phyloP scores from a whole-genome alignment of 768 basidiomycete genomes.

The Tulasnella sp. region DNA sequence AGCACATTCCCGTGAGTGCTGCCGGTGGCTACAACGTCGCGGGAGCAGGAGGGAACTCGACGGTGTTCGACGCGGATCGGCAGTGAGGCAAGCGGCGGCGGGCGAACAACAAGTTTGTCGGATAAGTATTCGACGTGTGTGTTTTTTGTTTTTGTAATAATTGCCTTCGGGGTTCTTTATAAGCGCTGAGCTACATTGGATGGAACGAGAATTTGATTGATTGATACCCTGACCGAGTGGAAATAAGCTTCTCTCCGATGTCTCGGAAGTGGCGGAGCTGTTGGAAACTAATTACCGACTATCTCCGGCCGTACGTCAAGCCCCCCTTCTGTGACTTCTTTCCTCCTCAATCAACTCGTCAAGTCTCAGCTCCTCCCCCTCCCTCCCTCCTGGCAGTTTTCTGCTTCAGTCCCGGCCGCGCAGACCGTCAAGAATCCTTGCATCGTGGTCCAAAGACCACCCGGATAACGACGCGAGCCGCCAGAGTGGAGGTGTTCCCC shows the following conservation, averaged over 20 bases:
- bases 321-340: slow-evolving; percentile 15
- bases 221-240: slow-evolving; percentile 13
- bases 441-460: neutral
- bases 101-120: neutral
- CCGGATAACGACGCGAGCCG: neutral
- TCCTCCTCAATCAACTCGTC: neutral
- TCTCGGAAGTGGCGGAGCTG: too few species aligned
- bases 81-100: neutral
- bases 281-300: too few species aligned
- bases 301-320: too few species aligned
- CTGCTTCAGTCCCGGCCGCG: neutral
- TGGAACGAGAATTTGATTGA: neutral
- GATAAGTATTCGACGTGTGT: neutral
- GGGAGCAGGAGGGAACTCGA: slow-evolving; percentile 38
- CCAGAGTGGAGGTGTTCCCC: neutral
- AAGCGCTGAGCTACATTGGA: neutral
- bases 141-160: neutral
- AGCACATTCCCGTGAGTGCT: slow-evolving; percentile 39
- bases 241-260: too few species aligned
- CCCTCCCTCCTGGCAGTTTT: slow-evolving; percentile 3
- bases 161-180: neutral
- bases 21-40: slow-evolving; percentile 30
- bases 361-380: neutral
- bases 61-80: slow-evolving; percentile 41
- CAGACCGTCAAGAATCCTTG: neutral